Conservation (phyloP, 352 stramenopile species). For the Lagenidium sp. region DNA sequence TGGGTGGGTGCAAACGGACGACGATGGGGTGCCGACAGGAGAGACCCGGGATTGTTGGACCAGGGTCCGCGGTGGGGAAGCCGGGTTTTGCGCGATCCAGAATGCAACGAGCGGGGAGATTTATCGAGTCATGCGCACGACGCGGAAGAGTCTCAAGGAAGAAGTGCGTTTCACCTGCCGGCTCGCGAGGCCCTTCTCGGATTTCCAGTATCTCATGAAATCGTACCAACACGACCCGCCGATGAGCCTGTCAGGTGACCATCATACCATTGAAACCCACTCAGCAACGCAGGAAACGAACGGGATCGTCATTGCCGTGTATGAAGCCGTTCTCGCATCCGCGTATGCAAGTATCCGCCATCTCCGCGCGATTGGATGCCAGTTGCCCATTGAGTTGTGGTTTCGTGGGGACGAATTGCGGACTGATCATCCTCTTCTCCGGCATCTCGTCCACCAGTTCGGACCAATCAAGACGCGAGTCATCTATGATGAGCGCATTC, state of each 20-base stretch:
- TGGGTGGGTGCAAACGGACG: conserved; percentile 49
- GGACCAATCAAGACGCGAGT: conserved; percentile 14
- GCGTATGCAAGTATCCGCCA: conserved; percentile 18
- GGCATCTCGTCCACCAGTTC: conserved; percentile 9
- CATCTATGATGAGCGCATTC: conserved; percentile 14
- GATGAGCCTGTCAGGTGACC: conserved; percentile 18
- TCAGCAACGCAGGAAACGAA: background rate
- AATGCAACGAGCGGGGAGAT: conserved; percentile 38
- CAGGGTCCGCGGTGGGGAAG: conserved; percentile 37
- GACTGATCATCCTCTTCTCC: conserved; percentile 11
- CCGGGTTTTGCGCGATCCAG: conserved; percentile 52
- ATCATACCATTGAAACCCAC: no score
- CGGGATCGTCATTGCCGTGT: conserved; percentile 27
- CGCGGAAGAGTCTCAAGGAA: conserved; percentile 47
- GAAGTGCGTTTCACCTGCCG: conserved; percentile 62
- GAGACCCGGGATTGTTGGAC: conserved; percentile 48
- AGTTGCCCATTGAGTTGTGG: conserved; percentile 22
- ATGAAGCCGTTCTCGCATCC: conserved; percentile 15
- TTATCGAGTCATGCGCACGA: conserved; percentile 62
- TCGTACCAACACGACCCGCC: conserved; percentile 53
- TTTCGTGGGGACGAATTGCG: conserved; percentile 15
- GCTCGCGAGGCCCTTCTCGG: conserved; percentile 44
- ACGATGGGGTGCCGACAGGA: conserved; percentile 36
- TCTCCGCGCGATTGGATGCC: conserved; percentile 15
- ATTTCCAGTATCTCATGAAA: conserved; percentile 31